phyloP scores from a whole-genome alignment of 805 yeast genomes.

The Pichia pseudocactophila region DNA sequence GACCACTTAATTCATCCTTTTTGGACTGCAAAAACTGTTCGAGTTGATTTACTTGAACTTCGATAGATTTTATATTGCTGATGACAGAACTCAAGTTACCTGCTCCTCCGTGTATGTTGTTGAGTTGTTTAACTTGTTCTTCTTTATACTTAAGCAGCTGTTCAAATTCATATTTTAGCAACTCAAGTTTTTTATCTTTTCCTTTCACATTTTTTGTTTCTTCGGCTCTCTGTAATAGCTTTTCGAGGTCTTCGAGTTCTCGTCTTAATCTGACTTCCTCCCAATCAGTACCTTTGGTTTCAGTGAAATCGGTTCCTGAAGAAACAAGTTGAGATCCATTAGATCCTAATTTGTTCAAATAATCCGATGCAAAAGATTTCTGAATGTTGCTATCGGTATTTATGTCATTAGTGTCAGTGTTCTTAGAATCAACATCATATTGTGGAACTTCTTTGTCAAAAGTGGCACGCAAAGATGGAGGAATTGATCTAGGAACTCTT shows the following conservation, averaged over 20 bases:
- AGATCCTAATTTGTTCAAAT: slow-evolving; percentile 50
- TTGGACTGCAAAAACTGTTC: slow-evolving; percentile 59
- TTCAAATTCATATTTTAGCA: slow-evolving; percentile 58
- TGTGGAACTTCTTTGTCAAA: slow-evolving; percentile 79
- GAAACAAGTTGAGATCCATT: slow-evolving; percentile 12
- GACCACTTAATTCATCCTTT: slow-evolving; percentile 46
- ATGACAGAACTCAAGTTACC: slow-evolving; percentile 42
- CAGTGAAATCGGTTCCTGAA: slow-evolving; percentile 62
- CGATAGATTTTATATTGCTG: slow-evolving; percentile 59
- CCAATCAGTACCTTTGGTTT: slow-evolving; percentile 81
- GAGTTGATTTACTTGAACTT: slow-evolving; percentile 65
- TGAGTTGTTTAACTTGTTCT: slow-evolving; percentile 37
- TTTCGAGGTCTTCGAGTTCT: slow-evolving; percentile 67
- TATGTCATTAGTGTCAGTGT: slow-evolving; percentile 30
- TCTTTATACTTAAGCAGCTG: slow-evolving; percentile 75
- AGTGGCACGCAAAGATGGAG: slow-evolving; percentile 83
- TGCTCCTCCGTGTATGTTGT: slow-evolving; percentile 20
- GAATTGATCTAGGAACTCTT: slow-evolving; percentile 89
- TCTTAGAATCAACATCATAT: slow-evolving; percentile 52
- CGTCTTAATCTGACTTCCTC: slow-evolving; percentile 79
- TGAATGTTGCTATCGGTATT: slow-evolving; percentile 17
- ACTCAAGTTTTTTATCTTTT: slow-evolving; percentile 22
- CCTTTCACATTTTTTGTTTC: slow-evolving; percentile 32
- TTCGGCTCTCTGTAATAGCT: slow-evolving; percentile 50
- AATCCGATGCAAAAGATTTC: slow-evolving; percentile 44